Evolutionary conservation across 2,329 filamentous ascomycete genomes (phyloP), one percentile per base, ranked within the genome.

Genomic region (Pseudonectria foliicola): DNA sequence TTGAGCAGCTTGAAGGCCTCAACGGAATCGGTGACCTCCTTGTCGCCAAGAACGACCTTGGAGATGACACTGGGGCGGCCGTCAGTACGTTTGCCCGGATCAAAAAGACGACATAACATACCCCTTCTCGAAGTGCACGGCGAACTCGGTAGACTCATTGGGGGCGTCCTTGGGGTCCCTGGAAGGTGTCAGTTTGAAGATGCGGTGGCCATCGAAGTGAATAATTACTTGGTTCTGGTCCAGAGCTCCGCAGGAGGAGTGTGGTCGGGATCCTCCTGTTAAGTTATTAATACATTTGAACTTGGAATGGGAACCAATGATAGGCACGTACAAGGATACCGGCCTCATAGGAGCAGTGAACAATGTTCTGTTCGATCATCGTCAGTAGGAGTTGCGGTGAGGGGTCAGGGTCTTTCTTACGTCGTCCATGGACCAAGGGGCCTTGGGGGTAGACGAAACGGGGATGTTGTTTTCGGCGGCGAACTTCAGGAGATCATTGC

Each of bases 341-440:
- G 33, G 79, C 79, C 68, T 93, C 85, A 60, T 89, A 92, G 43
- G 66, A 73, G 70, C 80, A 85, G 64, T 90, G 84, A 7, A 80
- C 82, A 50, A 85, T 54, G 64, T 86, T 85, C 61, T 80, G 77
- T 50, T 40, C 18, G 18, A 21, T 21, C 8, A 21, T 6, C 24
- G 31, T 31, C 10, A 31, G 13, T 12, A 27, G 28, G 15, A 15
- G 23, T n/a, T n/a, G n/a, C n/a, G n/a, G n/a, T n/a, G n/a, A n/a
- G n/a, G n/a, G n/a, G n/a, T n/a, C n/a, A n/a, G n/a, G n/a, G n/a
- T n/a, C n/a, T n/a, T n/a, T n/a, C 38, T 49, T 49, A 51, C 40
- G 25, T 48, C 62, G 34, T 67, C 66, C 71, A 75, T 66, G 34
- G 63, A 71, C 75, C 77, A 85, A 30, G 79, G 80, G 63, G 80